phyloP scores from a whole-genome alignment of 306 rosid genomes.

The Vigna radiata region DNA sequence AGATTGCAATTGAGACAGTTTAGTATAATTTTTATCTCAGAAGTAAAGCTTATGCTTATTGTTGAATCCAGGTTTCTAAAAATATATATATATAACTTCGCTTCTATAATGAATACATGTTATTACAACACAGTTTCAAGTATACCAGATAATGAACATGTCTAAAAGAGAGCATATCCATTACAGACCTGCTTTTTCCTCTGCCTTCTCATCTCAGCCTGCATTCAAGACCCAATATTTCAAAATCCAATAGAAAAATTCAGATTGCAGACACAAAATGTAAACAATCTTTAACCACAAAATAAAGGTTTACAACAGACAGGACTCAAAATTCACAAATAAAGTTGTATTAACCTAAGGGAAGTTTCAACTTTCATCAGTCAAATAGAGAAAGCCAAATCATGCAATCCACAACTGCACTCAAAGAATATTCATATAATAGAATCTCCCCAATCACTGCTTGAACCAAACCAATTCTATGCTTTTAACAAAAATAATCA shows the following conservation, averaged over 20 bases:
- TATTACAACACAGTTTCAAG: slow-evolving; percentile 5
- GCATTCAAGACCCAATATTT: slow-evolving; percentile 52
- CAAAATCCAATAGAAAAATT: slow-evolving; percentile 39
- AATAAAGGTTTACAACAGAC: neutral
- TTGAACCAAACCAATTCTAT: slow-evolving; percentile 1
- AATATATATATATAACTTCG: neutral
- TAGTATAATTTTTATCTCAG: slow-evolving; percentile 7
- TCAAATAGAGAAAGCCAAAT: slow-evolving; percentile 12
- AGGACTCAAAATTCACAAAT: neutral
- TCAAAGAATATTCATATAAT: neutral
- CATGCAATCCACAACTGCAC: neutral
- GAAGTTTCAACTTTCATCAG: neutral
- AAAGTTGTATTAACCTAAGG: slow-evolving; percentile 7
- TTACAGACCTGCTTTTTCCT: slow-evolving; percentile 65
- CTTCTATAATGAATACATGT: slow-evolving; percentile 1
- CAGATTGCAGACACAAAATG: slow-evolving; percentile 34
- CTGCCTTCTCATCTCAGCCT: slow-evolving; percentile 68
- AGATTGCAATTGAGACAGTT: neutral
- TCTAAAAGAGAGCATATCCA: slow-evolving; percentile 15
- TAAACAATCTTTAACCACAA: slow-evolving; percentile 5
- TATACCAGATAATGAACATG: neutral
- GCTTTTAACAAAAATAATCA: neutral
- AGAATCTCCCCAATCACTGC: neutral
- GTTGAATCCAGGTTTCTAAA: slow-evolving; percentile 6
- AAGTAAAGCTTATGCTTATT: slow-evolving; percentile 1